phyloP scores from a whole-genome alignment of 257 asterid species.

The Salvia miltiorrhiza region DNA sequence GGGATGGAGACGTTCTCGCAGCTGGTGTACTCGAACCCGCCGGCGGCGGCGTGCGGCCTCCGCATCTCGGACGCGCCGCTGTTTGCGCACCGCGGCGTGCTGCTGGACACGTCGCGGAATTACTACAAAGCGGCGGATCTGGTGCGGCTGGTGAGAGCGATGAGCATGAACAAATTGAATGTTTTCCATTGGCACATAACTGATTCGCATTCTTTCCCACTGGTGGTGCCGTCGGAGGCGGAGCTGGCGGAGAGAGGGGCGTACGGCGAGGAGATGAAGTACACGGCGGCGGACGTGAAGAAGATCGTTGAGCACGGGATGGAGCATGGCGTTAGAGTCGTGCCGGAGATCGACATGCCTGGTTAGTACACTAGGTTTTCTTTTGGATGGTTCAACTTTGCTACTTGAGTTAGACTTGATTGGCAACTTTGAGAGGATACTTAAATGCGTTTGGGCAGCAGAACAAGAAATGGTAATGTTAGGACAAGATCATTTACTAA shows the following conservation, averaged over 20 bases:
- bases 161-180: constrained; percentile 86
- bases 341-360: constrained; percentile 98
- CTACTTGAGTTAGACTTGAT: too few relatives aligned
- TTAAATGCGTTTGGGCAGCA: too few relatives aligned
- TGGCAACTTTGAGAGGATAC: too few relatives aligned
- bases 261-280: constrained; percentile 63
- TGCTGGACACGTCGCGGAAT: constrained; percentile 81
- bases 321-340: constrained; percentile 71
- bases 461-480: too few relatives aligned
- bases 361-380: constrained; percentile 38
- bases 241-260: constrained; percentile 67
- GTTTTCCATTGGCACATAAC: constrained; percentile 96
- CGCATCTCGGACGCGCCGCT: constrained; percentile 56
- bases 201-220: constrained; percentile 83
- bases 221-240: constrained; percentile 66
- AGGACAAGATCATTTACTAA: too few relatives aligned
- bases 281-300: constrained; percentile 65
- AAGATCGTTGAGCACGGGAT: constrained; percentile 61
- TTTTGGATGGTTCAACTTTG: too few relatives aligned
- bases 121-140: constrained; percentile 47
- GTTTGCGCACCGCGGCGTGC: constrained; percentile 55
- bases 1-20: constrained; percentile 86
- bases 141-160: constrained; percentile 59
- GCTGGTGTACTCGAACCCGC: constrained; percentile 42
- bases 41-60: constrained; percentile 39